Base-by-base conservation (phyloP, 352 stramenopile species). In the Phytophthora tubulina region DNA sequence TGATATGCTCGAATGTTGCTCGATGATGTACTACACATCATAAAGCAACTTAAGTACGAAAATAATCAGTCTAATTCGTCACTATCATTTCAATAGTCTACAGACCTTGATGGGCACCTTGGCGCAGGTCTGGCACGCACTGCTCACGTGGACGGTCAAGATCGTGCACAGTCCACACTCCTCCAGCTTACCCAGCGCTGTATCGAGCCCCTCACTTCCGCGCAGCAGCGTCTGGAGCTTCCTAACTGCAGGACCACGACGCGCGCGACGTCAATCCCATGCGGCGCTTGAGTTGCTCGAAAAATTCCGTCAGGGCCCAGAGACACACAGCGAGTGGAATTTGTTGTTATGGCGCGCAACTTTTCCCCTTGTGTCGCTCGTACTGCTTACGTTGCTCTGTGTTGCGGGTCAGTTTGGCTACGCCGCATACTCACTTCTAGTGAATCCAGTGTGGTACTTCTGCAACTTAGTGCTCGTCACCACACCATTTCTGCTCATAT, bases 281-380 rank as follows among this genome's bases (percentile, higher is more conserved):
- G 74, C 73, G 42, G 76, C 82, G 14, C 68, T 93, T 60, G 84
- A 81, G 58, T 82, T 94, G 56, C 74, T 95, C 36, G 83, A 93
- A 59, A 85, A 90, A 59, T 94, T 93, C 65, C 81, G 83, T 11
- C 83, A 86, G 6, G 88, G 85, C 0, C 88, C 88, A 0, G 86
- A 91, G 59, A 87, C 77, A 2, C 84, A 95, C 38, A 95, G 82
- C 75, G 89, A 95, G 64, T 93, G 89, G 86, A 93, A 95, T 54
- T 46, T 96, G 46, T 60, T 94, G 10, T 67, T 92, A 14, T 96
- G 89, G 89, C 86, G 88, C 65, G 82, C 91, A 46, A 92, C 87
- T 11, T 95, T 96, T 67, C 89, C 89, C 4, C 77, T 95, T 64
- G 72, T 92, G 52, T 81, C 88, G 66, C 85, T 96, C n/a, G 73